Conservation (phyloP, 495 filamentous ascomycete genomes). For the Parachaetomium inaequale region DNA sequence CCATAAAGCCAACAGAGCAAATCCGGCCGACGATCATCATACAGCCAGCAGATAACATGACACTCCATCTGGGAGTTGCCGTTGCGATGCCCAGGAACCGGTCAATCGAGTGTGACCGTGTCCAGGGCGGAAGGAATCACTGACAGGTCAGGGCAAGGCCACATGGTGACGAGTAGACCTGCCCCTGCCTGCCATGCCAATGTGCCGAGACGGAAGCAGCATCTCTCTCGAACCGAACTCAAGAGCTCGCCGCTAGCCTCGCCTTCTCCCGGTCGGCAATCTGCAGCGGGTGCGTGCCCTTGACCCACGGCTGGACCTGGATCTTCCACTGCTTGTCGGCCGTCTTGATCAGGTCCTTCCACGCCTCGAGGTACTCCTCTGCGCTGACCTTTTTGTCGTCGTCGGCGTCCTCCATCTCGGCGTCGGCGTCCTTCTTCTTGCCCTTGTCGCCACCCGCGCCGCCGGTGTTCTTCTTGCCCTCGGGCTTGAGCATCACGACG, state of each 20-base stretch:
- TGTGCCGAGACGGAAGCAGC: background rate
- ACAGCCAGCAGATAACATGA: conserved; percentile 7
- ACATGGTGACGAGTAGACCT: background rate
- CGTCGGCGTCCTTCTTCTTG: conserved; percentile 47
- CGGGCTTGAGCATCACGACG: conserved; percentile 76
- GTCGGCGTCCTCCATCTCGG: conserved; percentile 35
- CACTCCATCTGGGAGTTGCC: background rate
- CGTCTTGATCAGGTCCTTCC: conserved; percentile 67
- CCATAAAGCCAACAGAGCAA: conserved; percentile 13
- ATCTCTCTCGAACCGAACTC: background rate
- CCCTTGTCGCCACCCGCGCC: conserved; percentile 34
- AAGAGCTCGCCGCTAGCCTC: background rate
- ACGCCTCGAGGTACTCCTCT: conserved; percentile 70
- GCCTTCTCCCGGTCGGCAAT: conserved; percentile 16
- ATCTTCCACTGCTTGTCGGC: conserved; percentile 62
- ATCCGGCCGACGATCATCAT: background rate
- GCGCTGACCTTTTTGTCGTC: conserved; percentile 47
- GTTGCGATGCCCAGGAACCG: background rate
- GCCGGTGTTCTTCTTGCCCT: conserved; percentile 54
- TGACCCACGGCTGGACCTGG: conserved; percentile 35
- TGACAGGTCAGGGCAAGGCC: background rate
- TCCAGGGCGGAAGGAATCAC: conserved; percentile 6
- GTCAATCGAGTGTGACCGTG: conserved; percentile 1
- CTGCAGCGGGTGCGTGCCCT: conserved; percentile 32
- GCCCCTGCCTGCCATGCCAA: background rate